Conservation (phyloP, 2,329 filamentous ascomycete species). For the Trichoderma sp. region DNA sequence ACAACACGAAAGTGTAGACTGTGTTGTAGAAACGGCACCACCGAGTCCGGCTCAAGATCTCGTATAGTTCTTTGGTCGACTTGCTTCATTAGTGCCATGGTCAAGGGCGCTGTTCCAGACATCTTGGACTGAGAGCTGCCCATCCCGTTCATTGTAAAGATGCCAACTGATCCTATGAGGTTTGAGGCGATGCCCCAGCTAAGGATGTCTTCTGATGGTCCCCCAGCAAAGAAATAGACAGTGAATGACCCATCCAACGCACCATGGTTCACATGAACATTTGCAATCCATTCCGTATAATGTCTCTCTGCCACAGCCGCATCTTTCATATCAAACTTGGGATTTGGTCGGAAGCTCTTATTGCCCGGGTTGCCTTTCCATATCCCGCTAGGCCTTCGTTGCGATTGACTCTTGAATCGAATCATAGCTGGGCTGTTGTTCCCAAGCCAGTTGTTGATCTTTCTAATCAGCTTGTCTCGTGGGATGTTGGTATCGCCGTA, state of each 20-base stretch:
- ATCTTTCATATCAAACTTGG: slow-evolving; percentile 32
- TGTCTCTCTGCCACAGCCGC: slow-evolving; percentile 44
- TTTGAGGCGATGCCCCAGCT: slow-evolving; percentile 58
- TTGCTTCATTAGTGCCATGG: slow-evolving; percentile 51
- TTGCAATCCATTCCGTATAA: slow-evolving; percentile 70
- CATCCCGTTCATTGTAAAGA: slow-evolving; percentile 52
- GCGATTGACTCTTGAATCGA: background rate
- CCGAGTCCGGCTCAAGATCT: slow-evolving; percentile 43
- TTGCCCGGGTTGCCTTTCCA: background rate
- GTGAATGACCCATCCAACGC: slow-evolving; percentile 63
- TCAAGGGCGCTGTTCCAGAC: slow-evolving; percentile 57
- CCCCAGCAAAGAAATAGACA: slow-evolving; percentile 70
- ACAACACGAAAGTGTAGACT: slow-evolving; percentile 44
- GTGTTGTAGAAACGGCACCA: slow-evolving; percentile 48
- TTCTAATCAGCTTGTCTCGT: slow-evolving; percentile 43
- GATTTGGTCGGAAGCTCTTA: slow-evolving; percentile 33
- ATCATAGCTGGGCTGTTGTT: slow-evolving; percentile 38
- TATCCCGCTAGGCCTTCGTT: background rate
- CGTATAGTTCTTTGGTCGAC: slow-evolving; percentile 44
- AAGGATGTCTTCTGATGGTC: slow-evolving; percentile 48
- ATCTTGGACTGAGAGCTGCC: slow-evolving; percentile 44
- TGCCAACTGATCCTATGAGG: slow-evolving; percentile 64
- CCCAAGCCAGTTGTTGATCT: slow-evolving; percentile 58
- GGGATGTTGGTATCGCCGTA: slow-evolving; percentile 35
- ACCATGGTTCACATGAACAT: slow-evolving; percentile 64